These are phyloP conservation scores for Cystofilobasidium macerans DNA, from an alignment of 768 basidiomycete genomes.

Conservation along the genomic window DNA sequence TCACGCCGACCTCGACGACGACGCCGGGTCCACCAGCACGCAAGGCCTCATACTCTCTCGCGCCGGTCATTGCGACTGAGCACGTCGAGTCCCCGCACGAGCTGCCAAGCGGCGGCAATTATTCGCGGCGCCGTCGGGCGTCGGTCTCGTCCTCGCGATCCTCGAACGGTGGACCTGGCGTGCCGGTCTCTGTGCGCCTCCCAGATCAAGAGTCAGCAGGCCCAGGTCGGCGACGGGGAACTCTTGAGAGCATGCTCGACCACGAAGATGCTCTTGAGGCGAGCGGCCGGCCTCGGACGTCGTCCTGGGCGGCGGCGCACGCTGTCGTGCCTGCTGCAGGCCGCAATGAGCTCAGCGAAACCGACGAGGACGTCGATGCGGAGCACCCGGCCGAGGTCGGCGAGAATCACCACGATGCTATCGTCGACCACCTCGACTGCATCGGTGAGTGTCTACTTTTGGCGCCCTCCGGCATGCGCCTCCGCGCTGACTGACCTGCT, in stretches of 20 bases:
- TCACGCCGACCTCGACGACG: not conserved
- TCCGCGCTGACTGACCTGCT: not conserved
- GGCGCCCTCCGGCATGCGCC: not conserved
- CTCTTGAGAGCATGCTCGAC: not conserved
- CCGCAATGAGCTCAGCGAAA: not conserved
- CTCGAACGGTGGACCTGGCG: not conserved
- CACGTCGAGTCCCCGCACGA: not conserved
- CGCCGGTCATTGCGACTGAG: not conserved
- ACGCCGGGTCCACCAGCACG: not conserved
- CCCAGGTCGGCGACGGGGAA: not conserved
- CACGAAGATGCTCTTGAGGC: not conserved
- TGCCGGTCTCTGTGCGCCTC: not conserved
- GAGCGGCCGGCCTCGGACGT: not conserved
- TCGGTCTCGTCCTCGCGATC: constrained; percentile 2
- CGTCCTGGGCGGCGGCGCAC: not conserved
- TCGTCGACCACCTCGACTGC: constrained; percentile 22
- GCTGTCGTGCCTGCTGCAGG: not conserved
- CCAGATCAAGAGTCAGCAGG: not conserved
- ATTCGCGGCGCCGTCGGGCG: not conserved
- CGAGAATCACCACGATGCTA: constrained; percentile 12
- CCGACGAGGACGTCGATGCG: not conserved
- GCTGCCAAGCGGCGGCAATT: not conserved
- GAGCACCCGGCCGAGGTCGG: constrained; percentile 18
- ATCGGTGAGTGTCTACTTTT: constrained; percentile 3
- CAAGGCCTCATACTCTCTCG: not conserved